Evolutionary conservation across 768 basidiomycete species (phyloP).

Genomic region (Termitomyces sp.): DNA sequence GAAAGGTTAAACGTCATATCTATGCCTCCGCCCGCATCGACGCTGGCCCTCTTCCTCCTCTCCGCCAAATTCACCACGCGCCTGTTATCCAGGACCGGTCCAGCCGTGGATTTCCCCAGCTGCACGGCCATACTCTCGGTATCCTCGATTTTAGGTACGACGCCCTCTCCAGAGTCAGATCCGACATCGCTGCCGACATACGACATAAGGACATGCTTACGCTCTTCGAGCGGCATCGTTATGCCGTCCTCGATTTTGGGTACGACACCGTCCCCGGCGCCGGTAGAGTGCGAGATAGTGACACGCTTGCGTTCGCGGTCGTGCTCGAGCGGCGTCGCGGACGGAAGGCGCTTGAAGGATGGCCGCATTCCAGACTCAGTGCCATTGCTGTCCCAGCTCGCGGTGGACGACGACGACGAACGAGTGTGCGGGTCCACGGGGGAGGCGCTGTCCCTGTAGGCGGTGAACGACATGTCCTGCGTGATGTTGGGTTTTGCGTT

Average conservation of each 20-base stretch:
- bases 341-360: slow-evolving; percentile 1
- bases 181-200: not conserved
- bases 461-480: not conserved
- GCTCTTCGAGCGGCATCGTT: not conserved
- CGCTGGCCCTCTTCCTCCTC: not conserved
- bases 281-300: not conserved
- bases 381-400: not conserved
- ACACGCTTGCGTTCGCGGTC: not conserved
- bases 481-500: not conserved
- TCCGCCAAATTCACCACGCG: not conserved
- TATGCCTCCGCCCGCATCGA: not conserved
- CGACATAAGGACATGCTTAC: not conserved
- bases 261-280: too few relatives aligned
- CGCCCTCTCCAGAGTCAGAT: not conserved
- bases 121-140: not conserved
- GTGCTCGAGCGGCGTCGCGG: slow-evolving; percentile 1
- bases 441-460: not conserved
- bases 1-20: not conserved
- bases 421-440: not conserved
- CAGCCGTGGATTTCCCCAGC: not conserved
- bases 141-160: not conserved
- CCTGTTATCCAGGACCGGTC: too few relatives aligned
- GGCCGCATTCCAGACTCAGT: not conserved
- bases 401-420: not conserved
- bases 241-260: not conserved